Evolutionary conservation across 2,329 filamentous ascomycete genomes (phyloP).

Genomic region (Diaporthe humulicola): DNA sequence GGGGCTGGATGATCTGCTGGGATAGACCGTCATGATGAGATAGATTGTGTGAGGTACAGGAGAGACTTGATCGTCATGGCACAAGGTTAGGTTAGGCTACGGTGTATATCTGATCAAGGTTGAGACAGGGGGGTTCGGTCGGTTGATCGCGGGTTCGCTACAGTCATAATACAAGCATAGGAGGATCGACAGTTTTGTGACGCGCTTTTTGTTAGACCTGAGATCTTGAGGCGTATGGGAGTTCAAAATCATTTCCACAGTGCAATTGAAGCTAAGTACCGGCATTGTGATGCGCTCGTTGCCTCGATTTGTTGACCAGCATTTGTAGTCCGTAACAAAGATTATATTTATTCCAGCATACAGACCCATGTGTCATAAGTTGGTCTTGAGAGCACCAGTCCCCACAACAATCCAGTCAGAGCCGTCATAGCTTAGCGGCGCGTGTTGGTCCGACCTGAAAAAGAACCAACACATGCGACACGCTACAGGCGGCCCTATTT

Average conservation of each 20-base stretch:
- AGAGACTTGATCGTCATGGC: background rate
- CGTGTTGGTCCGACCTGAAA: background rate
- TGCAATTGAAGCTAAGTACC: background rate
- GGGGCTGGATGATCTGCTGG: conserved; percentile 64
- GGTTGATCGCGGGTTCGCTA: conserved; percentile 12
- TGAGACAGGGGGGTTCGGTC: background rate
- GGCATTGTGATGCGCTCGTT: background rate
- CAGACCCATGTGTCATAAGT: background rate
- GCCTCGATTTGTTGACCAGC: background rate
- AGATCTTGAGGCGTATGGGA: conserved; percentile 29
- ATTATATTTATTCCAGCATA: background rate
- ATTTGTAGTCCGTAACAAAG: background rate
- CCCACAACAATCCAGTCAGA: background rate
- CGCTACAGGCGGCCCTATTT: background rate
- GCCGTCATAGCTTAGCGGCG: background rate
- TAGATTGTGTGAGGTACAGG: background rate
- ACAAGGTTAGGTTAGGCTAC: background rate
- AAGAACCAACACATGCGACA: background rate
- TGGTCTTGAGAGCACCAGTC: background rate
- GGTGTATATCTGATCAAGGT: background rate
- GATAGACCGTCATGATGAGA: conserved; percentile 44
- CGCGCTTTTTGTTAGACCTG: conserved; percentile 27
- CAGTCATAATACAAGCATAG: conserved; percentile 30
- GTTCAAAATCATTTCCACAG: conserved; percentile 18
- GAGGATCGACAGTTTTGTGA: conserved; percentile 15